Evolutionary conservation across 306 rosid genomes (phyloP).

Genomic region (Carpinus viminea): DNA sequence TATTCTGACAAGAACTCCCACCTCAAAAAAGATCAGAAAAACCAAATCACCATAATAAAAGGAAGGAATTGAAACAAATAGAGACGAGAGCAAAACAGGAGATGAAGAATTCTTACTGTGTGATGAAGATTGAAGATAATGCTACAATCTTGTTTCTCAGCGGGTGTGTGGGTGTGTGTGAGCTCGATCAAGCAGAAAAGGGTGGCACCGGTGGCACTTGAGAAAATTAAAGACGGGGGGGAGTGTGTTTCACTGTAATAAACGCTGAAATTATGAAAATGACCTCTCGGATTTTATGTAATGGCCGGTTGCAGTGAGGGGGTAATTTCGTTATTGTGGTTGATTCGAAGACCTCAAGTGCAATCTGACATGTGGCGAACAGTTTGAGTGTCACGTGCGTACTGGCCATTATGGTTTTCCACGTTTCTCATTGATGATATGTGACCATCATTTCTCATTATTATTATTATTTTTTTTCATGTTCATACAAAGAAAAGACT

Average conservation of each 20-base stretch:
- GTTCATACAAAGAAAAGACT: too few relatives aligned
- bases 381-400: too few relatives aligned
- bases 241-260: neutral
- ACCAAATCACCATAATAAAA: neutral
- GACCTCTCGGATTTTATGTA: neutral
- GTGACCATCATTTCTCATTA: too few relatives aligned
- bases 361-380: too few relatives aligned
- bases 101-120: neutral
- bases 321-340: too few relatives aligned
- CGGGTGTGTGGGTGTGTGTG: neutral
- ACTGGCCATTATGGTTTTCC: too few relatives aligned
- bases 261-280: neutral
- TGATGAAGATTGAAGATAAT: neutral
- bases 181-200: neutral
- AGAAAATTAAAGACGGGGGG: neutral
- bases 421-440: too few relatives aligned
- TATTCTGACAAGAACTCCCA: neutral
- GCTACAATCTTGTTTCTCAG: neutral
- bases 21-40: neutral
- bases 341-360: too few relatives aligned
- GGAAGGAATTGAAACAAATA: neutral
- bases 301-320: too few relatives aligned
- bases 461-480: too few relatives aligned
- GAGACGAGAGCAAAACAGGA: neutral
- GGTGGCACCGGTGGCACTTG: neutral